Evolutionary conservation across 345 rosid genomes (phyloP).

Genomic region (Populus davidiana): DNA sequence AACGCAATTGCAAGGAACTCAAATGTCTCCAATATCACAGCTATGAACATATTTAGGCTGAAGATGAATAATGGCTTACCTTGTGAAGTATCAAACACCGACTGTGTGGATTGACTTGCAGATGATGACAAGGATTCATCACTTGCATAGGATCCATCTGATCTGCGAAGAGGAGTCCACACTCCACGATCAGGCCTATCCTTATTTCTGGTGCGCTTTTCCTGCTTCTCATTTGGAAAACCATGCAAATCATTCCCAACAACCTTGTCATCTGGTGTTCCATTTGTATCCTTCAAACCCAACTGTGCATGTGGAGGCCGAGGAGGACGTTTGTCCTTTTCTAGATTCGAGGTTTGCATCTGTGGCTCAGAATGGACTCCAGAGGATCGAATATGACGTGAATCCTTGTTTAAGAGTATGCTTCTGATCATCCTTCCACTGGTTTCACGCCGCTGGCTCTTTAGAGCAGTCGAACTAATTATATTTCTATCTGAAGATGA

Average conservation of each 20-base stretch:
- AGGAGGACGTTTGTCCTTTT: constrained; percentile 51
- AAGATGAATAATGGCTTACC: constrained; percentile 5
- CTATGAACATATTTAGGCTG: not conserved
- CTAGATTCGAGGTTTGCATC: constrained; percentile 29
- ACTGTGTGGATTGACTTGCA: constrained; percentile 22
- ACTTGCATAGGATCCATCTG: constrained; percentile 53
- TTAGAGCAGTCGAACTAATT: constrained; percentile 30
- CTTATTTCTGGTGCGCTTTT: constrained; percentile 52
- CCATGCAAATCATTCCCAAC: constrained; percentile 43
- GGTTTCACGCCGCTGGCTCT: constrained; percentile 45
- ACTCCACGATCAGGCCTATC: constrained; percentile 74
- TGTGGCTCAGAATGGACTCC: constrained; percentile 45
- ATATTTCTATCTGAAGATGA: constrained; percentile 34
- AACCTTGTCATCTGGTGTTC: constrained; percentile 40
- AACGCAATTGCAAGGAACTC: not conserved
- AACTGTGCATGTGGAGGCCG: constrained; percentile 33
- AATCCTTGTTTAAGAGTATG: constrained; percentile 50
- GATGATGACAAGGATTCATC: constrained; percentile 43
- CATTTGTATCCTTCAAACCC: constrained; percentile 44
- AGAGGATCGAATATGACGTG: constrained; percentile 38
- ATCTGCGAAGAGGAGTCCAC: constrained; percentile 65
- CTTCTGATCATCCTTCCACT: constrained; percentile 43
- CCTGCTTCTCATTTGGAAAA: constrained; percentile 40
- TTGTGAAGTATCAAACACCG: constrained; percentile 22
- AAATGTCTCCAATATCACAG: not conserved